Base-by-base conservation (phyloP, 164 flowering plant genomes). In the Sedum album region DNA sequence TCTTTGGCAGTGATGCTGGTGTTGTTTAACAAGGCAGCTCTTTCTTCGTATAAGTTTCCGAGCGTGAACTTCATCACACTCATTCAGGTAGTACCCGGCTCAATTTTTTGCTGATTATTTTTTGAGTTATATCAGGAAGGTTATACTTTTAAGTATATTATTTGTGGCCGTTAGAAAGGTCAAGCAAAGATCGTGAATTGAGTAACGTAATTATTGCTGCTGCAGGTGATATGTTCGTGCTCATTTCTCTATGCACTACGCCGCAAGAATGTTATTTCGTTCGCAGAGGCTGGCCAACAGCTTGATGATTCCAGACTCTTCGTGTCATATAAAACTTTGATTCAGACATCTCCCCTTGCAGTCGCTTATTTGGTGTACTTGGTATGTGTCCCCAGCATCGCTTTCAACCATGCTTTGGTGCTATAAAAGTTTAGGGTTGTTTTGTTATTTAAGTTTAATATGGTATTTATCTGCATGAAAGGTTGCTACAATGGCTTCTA, bases 21-120 rank as follows among this genome's bases (percentile, higher is more conserved):
- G 17, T 44, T 94, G 83, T 94, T 94, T 84, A 94, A 94, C 77
- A 94, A 94, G 79, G 99, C 99, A 63, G 99, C 96, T 69, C 94
- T 94, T 75, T 91, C 99, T 67, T 88, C 97, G 4, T 94, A 90
- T 73, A 81, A 57, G 65, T 94, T 94, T 71, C 99, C 97, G 30
- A 76, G 83, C 77, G 99, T 93, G 67, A 92, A 90, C 80, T 96
- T 95, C 72, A 88, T 95, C 76, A 95, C 99, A 5, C 90, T 95
- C 26, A 80, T 80, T 69, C 99, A 95, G 97, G 99, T 92, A 73
- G 13, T 28, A 33, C 17, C 1, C 14, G 66, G 17, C 2, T 6
- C 20, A 13, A 17, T 31, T 61, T 10, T 46, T 46, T 53, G 26
- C 31, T 39, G 42, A 39, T 39, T 39, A 39, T 39, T 39, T 62